These are phyloP conservation scores for Geotrichum klebahnii DNA, from an alignment of 1,139 yeast genomes.

Conservation along the genomic window DNA sequence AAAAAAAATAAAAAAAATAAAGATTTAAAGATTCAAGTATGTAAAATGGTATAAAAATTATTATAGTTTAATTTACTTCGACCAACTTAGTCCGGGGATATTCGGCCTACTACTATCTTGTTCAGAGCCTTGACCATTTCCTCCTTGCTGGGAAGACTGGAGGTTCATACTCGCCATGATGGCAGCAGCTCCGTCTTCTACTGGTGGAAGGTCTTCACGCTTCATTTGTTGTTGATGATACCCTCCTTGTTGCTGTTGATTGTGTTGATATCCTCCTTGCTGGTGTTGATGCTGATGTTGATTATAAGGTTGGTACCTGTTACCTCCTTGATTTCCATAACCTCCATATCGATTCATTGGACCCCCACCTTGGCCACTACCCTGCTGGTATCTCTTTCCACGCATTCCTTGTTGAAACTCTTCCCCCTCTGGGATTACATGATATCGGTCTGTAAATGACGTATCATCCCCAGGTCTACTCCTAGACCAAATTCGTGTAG, in stretches of 20 bases:
- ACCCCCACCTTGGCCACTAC: constrained; percentile 7
- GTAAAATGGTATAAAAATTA: background rate
- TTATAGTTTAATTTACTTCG: background rate
- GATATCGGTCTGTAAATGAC: constrained; percentile 74
- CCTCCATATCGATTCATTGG: constrained; percentile 9
- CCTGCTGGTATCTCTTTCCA: background rate
- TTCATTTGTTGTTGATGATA: background rate
- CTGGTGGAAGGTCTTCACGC: constrained; percentile 4
- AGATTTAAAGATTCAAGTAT: background rate
- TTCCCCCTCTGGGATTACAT: constrained; percentile 21
- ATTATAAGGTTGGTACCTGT: constrained; percentile 2
- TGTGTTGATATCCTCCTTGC: constrained; percentile 1
- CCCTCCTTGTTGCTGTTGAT: background rate
- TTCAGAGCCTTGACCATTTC: background rate
- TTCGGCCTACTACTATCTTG: constrained; percentile 3
- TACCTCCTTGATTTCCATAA: background rate
- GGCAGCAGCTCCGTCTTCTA: constrained; percentile 8
- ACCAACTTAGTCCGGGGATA: constrained; percentile 18
- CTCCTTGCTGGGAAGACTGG: background rate
- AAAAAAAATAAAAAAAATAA: too few relatives aligned
- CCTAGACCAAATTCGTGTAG: constrained; percentile 93
- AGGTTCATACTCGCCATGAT: background rate
- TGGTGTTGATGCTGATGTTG: background rate
- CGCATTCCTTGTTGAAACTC: constrained; percentile 4
- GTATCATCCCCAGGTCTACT: constrained; percentile 86